These are phyloP conservation scores for Podospora anserina DNA, from an alignment of 495 filamentous ascomycete genomes.

Conservation along the genomic window DNA sequence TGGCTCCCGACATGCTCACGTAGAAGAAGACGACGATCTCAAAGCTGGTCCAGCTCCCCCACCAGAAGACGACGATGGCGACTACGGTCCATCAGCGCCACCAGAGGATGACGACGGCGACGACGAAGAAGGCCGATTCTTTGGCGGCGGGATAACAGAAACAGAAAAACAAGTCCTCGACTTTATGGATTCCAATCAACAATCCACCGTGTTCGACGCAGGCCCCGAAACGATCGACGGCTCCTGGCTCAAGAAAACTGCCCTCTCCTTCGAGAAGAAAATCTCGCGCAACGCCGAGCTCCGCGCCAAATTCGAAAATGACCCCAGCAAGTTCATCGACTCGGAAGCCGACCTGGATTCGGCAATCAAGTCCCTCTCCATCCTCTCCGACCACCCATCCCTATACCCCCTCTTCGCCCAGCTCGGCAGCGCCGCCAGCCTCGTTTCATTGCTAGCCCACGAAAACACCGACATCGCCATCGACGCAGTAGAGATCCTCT, in stretches of 20 bases:
- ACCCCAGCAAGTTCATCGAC: constrained; percentile 74
- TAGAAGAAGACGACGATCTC: constrained; percentile 54
- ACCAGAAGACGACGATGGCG: constrained; percentile 57
- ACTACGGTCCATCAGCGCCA: constrained; percentile 68
- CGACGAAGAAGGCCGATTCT: constrained; percentile 93
- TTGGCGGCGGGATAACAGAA: constrained; percentile 82
- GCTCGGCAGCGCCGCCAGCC: constrained; percentile 68
- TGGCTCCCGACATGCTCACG: constrained; percentile 35
- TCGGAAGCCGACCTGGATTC: constrained; percentile 87
- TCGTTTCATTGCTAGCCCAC: constrained; percentile 81
- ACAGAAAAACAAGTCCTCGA: constrained; percentile 84
- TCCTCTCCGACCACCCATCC: constrained; percentile 81
- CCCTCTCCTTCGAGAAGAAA: constrained; percentile 83
- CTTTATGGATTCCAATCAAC: constrained; percentile 60
- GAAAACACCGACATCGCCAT: constrained; percentile 98
- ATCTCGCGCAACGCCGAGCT: constrained; percentile 92
- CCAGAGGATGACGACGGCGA: constrained; percentile 65
- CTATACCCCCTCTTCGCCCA: constrained; percentile 81
- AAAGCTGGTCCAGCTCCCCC: constrained; percentile 44
- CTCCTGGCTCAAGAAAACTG: constrained; percentile 77
- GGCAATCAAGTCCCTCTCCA: constrained; percentile 82
- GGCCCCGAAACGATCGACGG: constrained; percentile 73
- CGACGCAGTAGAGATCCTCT: constrained; percentile 82
- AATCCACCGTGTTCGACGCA: constrained; percentile 36
- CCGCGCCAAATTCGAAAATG: constrained; percentile 78